Evolutionary conservation across 1,284 basidiomycete species (phyloP).

Genomic region (Agaricales sp.): DNA sequence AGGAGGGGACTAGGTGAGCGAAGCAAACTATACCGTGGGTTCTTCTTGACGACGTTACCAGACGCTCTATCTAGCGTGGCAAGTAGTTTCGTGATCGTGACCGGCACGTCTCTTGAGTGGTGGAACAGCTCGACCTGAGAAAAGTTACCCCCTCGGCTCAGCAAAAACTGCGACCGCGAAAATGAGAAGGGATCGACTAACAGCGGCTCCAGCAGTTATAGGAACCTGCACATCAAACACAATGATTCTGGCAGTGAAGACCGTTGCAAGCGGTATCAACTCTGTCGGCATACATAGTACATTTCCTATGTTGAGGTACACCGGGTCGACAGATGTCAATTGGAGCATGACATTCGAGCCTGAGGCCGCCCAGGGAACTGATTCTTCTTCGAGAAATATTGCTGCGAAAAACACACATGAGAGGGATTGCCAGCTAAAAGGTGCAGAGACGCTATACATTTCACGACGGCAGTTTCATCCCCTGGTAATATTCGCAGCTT

Average conservation of each 20-base stretch:
- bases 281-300: constrained; percentile 76
- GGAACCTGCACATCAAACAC: constrained; percentile 91
- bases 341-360: constrained; percentile 86
- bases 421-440: constrained; percentile 3
- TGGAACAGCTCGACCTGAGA: constrained; percentile 84
- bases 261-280: constrained; percentile 64
- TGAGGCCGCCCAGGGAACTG: constrained; percentile 80
- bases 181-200: constrained; percentile 24
- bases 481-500: constrained; percentile 81
- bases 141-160: constrained; percentile 2
- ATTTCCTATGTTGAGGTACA: constrained; percentile 80
- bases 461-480: constrained; percentile 80
- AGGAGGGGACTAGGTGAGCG: constrained; percentile 3
- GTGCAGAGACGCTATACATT: constrained; percentile 38
- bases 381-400: constrained; percentile 79
- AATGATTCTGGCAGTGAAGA: constrained; percentile 83
- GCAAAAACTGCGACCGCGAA: neutral
- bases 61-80: constrained; percentile 71
- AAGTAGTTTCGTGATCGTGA: constrained; percentile 74
- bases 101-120: constrained; percentile 88
- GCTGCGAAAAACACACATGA: constrained; percentile 32
- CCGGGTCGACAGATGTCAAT: constrained; percentile 77
- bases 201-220: constrained; percentile 79
- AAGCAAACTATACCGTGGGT: constrained; percentile 56
- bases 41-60: constrained; percentile 67